Evolutionary conservation across 2,329 filamentous ascomycete species (phyloP).

Genomic region (Neobulgaria alba): DNA sequence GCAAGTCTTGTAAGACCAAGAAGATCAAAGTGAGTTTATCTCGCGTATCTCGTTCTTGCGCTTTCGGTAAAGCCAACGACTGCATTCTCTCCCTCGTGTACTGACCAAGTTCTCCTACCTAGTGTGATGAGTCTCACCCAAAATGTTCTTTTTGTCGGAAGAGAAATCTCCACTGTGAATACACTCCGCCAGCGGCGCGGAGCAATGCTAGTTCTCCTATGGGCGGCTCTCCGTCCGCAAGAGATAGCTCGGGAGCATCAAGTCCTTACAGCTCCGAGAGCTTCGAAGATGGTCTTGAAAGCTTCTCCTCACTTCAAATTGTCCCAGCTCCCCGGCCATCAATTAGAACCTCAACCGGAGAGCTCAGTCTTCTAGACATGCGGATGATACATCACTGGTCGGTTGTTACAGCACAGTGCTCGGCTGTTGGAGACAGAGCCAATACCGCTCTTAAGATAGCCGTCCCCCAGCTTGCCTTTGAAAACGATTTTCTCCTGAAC

Average conservation of each 20-base stretch:
- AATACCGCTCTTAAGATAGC: constrained; percentile 13
- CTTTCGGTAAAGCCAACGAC: too few species aligned
- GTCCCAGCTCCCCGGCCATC: constrained; percentile 7
- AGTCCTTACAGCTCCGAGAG: not conserved
- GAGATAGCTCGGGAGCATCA: too few species aligned
- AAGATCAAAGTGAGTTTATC: constrained; percentile 27
- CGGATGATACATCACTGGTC: constrained; percentile 26
- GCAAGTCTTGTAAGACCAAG: constrained; percentile 23
- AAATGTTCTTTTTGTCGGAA: constrained; percentile 23
- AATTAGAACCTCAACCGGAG: constrained; percentile 11
- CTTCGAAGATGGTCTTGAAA: constrained; percentile 3
- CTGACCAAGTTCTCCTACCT: too few species aligned
- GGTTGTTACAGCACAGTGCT: constrained; percentile 14
- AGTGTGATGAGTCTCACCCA: constrained; percentile 27
- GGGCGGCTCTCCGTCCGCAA: not conserved
- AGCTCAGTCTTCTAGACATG: constrained; percentile 18
- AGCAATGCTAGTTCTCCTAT: not conserved
- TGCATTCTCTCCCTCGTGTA: too few species aligned
- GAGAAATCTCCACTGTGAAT: constrained; percentile 22
- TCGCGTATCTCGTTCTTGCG: too few species aligned
- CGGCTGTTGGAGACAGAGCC: constrained; percentile 12
- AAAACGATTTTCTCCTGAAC: constrained; percentile 22
- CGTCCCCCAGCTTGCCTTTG: constrained; percentile 24
- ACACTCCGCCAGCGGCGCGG: constrained; percentile 5
- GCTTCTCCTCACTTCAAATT: constrained; percentile 5